Evolutionary conservation across 2,329 filamentous ascomycete species (phyloP).

Genomic region (Ophiostoma montium): DNA sequence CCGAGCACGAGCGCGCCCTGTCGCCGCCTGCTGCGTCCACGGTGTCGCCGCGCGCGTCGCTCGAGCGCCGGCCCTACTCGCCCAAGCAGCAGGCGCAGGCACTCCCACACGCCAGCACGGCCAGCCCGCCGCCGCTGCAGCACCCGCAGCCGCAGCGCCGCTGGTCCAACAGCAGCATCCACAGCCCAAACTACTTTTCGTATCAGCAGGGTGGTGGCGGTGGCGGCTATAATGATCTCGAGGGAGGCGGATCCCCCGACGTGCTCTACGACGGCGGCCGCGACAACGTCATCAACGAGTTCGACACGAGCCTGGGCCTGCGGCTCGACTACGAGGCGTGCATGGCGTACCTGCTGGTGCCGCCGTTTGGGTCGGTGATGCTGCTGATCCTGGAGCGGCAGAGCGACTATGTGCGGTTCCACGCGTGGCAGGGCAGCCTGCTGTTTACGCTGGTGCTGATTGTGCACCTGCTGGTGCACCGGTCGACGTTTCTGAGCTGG

Average conservation of each 20-base stretch:
- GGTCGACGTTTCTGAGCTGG: constrained; percentile 75
- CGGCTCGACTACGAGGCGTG: constrained; percentile 82
- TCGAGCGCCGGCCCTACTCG: constrained; percentile 43
- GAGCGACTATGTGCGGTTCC: constrained; percentile 94
- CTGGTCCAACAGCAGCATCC: constrained; percentile 32
- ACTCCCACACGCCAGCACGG: constrained; percentile 25
- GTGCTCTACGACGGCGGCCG: constrained; percentile 27
- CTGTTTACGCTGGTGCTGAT: constrained; percentile 64
- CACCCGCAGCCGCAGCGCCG: constrained; percentile 44
- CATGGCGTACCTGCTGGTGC: constrained; percentile 72
- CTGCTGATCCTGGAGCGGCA: constrained; percentile 80
- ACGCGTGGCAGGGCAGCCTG: constrained; percentile 88
- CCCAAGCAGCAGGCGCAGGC: constrained; percentile 29
- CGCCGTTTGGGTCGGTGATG: constrained; percentile 73
- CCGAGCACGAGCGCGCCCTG: constrained; percentile 67
- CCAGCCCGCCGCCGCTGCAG: constrained; percentile 30
- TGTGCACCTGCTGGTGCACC: constrained; percentile 73
- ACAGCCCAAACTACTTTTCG: constrained; percentile 17
- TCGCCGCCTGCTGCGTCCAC: constrained; percentile 43
- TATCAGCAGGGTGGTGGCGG: constrained; percentile 16
- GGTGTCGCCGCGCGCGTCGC: constrained; percentile 41
- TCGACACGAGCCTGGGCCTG: constrained; percentile 80
- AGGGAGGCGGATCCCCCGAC: constrained; percentile 13
- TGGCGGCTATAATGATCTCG: constrained; percentile 14
- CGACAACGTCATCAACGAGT: constrained; percentile 55